Evolutionary conservation across 2,329 filamentous ascomycete species (phyloP).

Genomic region (Monosporascus sp.): DNA sequence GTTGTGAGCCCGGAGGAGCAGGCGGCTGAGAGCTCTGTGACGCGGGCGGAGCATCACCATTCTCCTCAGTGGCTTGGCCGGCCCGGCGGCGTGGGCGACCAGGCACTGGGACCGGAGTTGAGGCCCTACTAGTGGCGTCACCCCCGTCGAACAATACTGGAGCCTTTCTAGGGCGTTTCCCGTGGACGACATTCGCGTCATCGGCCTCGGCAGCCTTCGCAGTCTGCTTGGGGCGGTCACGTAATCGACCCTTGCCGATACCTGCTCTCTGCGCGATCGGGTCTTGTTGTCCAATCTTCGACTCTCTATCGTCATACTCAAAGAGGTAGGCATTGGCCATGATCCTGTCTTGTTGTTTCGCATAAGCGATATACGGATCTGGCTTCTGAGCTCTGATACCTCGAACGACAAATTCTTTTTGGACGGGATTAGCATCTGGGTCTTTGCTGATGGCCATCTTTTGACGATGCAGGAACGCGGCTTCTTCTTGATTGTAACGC

Average conservation of each 20-base stretch:
- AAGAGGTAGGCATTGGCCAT: slow-evolving; percentile 58
- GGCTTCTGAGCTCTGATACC: slow-evolving; percentile 44
- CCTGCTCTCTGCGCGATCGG: slow-evolving; percentile 52
- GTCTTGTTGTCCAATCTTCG: slow-evolving; percentile 55
- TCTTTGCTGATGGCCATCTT: slow-evolving; percentile 37
- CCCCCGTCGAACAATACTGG: slow-evolving; percentile 46
- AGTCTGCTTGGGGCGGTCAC: slow-evolving; percentile 53
- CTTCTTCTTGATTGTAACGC: slow-evolving; percentile 43
- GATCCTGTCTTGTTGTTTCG: slow-evolving; percentile 47
- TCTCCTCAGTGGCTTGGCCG: slow-evolving; percentile 18
- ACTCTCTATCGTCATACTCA: slow-evolving; percentile 53
- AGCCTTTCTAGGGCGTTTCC: slow-evolving; percentile 50
- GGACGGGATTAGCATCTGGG: slow-evolving; percentile 36
- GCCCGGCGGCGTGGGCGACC: slow-evolving; percentile 21
- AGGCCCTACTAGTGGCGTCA: slow-evolving; percentile 46
- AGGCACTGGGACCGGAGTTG: slow-evolving; percentile 38
- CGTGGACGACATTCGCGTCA: slow-evolving; percentile 39
- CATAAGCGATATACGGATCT: slow-evolving; percentile 39
- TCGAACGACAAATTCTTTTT: slow-evolving; percentile 50
- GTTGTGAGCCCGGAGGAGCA: slow-evolving; percentile 4
- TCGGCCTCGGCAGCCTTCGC: slow-evolving; percentile 53
- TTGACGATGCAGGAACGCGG: slow-evolving; percentile 32
- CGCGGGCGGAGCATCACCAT: slow-evolving; percentile 5
- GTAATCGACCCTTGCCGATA: slow-evolving; percentile 47
- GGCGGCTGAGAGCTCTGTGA: slow-evolving; percentile 1